These are phyloP conservation scores for Umbelopsis vinacea DNA, from an alignment of 192 early-diverging fungal genomes.

Conservation along the genomic window DNA sequence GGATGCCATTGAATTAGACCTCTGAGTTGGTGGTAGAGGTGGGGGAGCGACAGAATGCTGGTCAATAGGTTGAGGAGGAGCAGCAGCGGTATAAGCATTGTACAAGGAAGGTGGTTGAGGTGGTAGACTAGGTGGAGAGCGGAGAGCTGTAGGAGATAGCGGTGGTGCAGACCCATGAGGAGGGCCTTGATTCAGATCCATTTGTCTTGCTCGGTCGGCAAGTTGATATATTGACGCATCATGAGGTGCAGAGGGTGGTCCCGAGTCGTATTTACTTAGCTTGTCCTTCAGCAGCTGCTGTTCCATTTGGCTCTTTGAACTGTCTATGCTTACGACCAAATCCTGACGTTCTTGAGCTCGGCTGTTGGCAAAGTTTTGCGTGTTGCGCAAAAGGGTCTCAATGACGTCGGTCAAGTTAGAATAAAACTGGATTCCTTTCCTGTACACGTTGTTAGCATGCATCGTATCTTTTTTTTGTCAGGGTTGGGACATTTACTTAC, in stretches of 20 bases:
- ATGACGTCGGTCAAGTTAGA: conserved; percentile 62
- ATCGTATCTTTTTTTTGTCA: neutral
- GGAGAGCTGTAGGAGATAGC: conserved; percentile 19
- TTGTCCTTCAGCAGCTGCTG: conserved; percentile 65
- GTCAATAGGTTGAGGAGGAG: neutral
- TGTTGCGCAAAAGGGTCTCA: conserved; percentile 55
- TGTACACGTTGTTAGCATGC: conserved; percentile 13
- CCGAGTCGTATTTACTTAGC: conserved; percentile 51
- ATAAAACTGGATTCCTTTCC: conserved; percentile 75
- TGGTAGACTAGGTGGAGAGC: conserved; percentile 6
- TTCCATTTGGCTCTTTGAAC: conserved; percentile 58
- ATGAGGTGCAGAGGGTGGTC: conserved; percentile 23
- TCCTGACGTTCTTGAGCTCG: conserved; percentile 65
- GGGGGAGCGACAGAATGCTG: conserved; percentile 10
- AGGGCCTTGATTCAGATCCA: conserved; percentile 29
- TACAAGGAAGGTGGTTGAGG: neutral
- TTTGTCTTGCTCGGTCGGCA: conserved; percentile 33
- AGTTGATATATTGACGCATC: conserved; percentile 29
- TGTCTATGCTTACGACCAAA: conserved; percentile 57
- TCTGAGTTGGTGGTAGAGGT: neutral
- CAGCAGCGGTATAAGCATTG: neutral
- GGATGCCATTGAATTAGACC: conserved; percentile 12
- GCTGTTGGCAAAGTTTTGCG: conserved; percentile 59
- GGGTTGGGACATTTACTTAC: conserved; percentile 14
- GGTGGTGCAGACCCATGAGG: conserved; percentile 23